Evolutionary conservation across 352 stramenopile species (phyloP).

Genomic region (Albugo laibachii): DNA sequence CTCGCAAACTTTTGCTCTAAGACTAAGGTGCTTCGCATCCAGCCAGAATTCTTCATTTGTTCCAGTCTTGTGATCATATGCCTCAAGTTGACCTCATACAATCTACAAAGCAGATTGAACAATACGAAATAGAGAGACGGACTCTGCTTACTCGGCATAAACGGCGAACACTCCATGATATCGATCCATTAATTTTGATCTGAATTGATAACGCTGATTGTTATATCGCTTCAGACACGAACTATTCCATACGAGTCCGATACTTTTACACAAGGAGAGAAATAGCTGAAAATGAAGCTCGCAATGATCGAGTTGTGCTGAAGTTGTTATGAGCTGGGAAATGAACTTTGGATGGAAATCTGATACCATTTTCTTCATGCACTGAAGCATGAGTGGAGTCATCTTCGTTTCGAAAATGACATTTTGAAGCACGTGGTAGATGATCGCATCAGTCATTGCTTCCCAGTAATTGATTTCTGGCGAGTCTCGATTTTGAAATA

Average conservation of each 20-base stretch:
- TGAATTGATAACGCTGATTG: slow-evolving; percentile 16
- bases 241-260: slow-evolving; percentile 17
- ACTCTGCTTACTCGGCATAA: slow-evolving; percentile 53
- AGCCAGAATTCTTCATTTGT: no score
- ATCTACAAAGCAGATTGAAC: slow-evolving; percentile 9
- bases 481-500: slow-evolving; percentile 13
- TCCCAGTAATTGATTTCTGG: slow-evolving; percentile 48
- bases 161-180: slow-evolving; percentile 37
- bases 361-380: slow-evolving; percentile 20
- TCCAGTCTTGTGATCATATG: no score
- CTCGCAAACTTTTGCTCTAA: slow-evolving; percentile 30
- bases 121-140: slow-evolving; percentile 2
- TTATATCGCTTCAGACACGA: slow-evolving; percentile 2
- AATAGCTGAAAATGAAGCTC: slow-evolving; percentile 44
- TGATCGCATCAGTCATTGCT: slow-evolving; percentile 40
- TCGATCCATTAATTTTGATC: slow-evolving; percentile 35
- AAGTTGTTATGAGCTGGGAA: not conserved
- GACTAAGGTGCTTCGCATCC: slow-evolving; percentile 20
- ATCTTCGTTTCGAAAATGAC: slow-evolving; percentile 25
- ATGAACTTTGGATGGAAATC: slow-evolving; percentile 14
- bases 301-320: not conserved
- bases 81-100: slow-evolving; percentile 50
- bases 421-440: slow-evolving; percentile 26
- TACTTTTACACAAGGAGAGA: slow-evolving; percentile 29
- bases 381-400: slow-evolving; percentile 19